Evolutionary conservation across 2,329 filamentous ascomycete genomes (phyloP), one percentile per base, ranked within the genome.

Genomic region (Dactylellina cionopaga): DNA sequence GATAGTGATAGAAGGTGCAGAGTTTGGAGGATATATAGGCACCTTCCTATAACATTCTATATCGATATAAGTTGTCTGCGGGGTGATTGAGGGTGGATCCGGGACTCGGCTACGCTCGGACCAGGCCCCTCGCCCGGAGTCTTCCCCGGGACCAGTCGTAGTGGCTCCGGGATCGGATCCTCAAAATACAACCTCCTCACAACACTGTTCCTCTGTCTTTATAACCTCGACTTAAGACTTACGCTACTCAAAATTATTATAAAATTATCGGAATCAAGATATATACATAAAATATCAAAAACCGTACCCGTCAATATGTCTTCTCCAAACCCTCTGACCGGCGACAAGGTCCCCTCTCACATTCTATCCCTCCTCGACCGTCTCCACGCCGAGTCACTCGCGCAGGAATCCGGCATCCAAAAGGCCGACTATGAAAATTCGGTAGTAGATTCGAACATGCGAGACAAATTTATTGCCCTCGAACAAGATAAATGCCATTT

Each of bases 381-480:
- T 39, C 78, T 81, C 17, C 80, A 80, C 64, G 65, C 74, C 6
- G 75, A 76, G 44, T 80, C 80, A 9, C 65, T 76, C n/a, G 74
- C 75, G 37, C 80, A 81, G 64, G 80, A 81, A 68, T 75, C 77
- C 25, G 76, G 74, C 56, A 44, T 73, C 47, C 33, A 41, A 31
- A 74, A 43, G 29, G 49, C 69, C 65, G 74, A 17, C 55, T 76
- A 17, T 35, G 80, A 62, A 73, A 75, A 56, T 58, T 59, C 76
- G 51, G 75, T 56, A 15, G 77, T 69, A 31, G 81, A 84, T 55
- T 75, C 79, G 19, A 77, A 81, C 19, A 83, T 84, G 83, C 81
- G 79, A 5, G 84, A 87, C 76, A 86, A 85, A 76, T 88, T 88
- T 76, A 84, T 89, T 56, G 85, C 85, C 0, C 80, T 89, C 1